phyloP scores from a whole-genome alignment of 257 asterid species.

The Nicotiana sylvestris region DNA sequence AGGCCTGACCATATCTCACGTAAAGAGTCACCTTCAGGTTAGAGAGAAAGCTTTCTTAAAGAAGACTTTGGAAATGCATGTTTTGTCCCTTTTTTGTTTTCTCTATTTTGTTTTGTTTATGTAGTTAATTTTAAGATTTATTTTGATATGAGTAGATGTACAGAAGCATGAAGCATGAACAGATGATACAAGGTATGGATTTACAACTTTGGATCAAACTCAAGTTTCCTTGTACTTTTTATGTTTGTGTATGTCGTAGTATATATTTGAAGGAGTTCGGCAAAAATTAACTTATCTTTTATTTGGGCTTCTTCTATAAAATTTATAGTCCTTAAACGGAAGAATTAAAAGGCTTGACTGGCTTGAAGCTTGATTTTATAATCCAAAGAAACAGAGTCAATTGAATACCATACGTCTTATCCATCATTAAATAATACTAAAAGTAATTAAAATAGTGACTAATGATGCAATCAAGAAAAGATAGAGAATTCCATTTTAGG shows the following conservation, averaged over 20 bases:
- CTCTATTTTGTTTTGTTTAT: not conserved
- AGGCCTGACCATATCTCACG: conserved; percentile 63
- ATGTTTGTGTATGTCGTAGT: not conserved
- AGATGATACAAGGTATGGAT: conserved; percentile 49
- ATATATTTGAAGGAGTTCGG: not conserved
- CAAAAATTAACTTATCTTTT: not conserved
- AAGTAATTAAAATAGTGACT: too few species aligned
- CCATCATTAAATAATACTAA: too few species aligned
- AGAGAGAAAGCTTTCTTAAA: not conserved
- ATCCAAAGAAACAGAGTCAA: not conserved
- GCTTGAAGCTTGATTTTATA: not conserved
- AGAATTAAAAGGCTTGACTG: too few species aligned
- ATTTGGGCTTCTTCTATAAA: not conserved
- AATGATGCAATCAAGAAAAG: not conserved
- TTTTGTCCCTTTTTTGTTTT: not conserved
- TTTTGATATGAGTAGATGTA: conserved; percentile 53
- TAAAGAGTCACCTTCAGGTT: conserved; percentile 89
- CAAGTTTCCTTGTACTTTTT: not conserved
- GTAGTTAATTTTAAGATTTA: not conserved
- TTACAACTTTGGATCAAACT: not conserved
- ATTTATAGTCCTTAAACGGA: too few species aligned
- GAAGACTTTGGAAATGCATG: not conserved
- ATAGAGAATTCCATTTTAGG: not conserved
- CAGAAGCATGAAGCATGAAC: conserved; percentile 64
- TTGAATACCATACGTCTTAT: too few species aligned